phyloP scores from a whole-genome alignment of 2,329 filamentous ascomycete genomes.

The Exophiala sp. region DNA sequence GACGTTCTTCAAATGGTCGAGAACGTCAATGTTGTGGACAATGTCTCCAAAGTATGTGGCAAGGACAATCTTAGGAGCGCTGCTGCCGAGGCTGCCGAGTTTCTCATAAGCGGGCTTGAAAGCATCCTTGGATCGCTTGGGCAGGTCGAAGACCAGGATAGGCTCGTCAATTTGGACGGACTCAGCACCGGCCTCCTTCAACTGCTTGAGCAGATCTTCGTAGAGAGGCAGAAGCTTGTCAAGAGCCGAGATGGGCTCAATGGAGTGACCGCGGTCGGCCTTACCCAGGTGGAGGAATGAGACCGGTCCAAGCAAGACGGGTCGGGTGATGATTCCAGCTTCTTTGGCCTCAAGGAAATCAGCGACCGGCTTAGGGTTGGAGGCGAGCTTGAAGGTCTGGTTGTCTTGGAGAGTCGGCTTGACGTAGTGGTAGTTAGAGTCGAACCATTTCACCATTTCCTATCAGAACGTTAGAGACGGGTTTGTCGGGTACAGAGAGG shows the following conservation, averaged over 20 bases:
- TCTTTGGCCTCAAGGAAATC: conserved; percentile 98
- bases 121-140: conserved; percentile 82
- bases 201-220: conserved; percentile 81
- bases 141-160: conserved; percentile 88
- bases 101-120: conserved; percentile 98
- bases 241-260: conserved; percentile 89
- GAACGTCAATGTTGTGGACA: conserved; percentile 93
- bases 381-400: conserved; percentile 86
- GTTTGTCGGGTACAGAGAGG: background rate
- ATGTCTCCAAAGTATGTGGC: conserved; percentile 99
- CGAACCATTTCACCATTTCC: conserved; percentile 99
- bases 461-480: conserved; percentile 30
- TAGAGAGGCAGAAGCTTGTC: conserved; percentile 92
- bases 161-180: conserved; percentile 98
- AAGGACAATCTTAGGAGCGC: conserved; percentile 80
- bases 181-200: conserved; percentile 94
- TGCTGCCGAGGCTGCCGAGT: conserved; percentile 67
- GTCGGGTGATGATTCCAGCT: conserved; percentile 85
- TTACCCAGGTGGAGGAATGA: conserved; percentile 97
- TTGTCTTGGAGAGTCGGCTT: conserved; percentile 97
- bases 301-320: conserved; percentile 90
- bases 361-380: conserved; percentile 83
- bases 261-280: conserved; percentile 89
- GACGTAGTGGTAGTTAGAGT: conserved; percentile 99
- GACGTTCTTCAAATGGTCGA: conserved; percentile 66